phyloP scores from a whole-genome alignment of 2,329 filamentous ascomycete species.

The Fusarium sp. region DNA sequence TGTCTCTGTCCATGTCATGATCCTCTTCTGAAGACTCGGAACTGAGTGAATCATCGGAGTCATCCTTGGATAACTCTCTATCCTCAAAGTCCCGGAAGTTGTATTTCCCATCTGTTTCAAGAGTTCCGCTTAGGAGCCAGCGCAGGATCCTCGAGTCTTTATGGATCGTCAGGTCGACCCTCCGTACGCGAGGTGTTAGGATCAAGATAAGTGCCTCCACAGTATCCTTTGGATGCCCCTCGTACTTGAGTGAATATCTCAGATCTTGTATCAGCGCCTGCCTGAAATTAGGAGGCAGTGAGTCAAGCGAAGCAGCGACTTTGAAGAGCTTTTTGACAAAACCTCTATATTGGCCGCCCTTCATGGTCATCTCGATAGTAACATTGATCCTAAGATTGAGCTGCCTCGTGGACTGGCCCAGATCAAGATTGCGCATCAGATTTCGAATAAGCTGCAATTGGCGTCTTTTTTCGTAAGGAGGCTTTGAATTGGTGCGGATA shows the following conservation, averaged over 20 bases:
- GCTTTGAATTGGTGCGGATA: too few species aligned
- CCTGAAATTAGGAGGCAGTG: neutral
- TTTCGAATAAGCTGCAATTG: neutral
- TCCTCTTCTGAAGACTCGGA: neutral
- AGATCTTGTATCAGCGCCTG: neutral
- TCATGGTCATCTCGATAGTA: too few species aligned
- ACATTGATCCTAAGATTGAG: neutral
- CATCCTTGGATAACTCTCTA: neutral
- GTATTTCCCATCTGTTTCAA: neutral
- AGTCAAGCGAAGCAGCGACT: neutral
- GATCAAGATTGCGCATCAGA: neutral
- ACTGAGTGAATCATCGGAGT: neutral
- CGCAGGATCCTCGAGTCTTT: neutral
- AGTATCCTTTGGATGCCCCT: neutral
- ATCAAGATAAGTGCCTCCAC: neutral
- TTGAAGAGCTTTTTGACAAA: neutral
- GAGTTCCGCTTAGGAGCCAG: neutral
- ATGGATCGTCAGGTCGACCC: neutral
- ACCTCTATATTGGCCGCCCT: neutral
- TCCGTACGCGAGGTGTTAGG: neutral
- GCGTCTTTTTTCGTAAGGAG: neutral
- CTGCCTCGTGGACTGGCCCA: neutral
- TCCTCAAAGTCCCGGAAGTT: neutral
- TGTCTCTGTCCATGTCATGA: neutral
- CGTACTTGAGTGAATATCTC: neutral